Conservation (phyloP, 139 green algal genomes). For the Chlamydomonas asymmetrica region DNA sequence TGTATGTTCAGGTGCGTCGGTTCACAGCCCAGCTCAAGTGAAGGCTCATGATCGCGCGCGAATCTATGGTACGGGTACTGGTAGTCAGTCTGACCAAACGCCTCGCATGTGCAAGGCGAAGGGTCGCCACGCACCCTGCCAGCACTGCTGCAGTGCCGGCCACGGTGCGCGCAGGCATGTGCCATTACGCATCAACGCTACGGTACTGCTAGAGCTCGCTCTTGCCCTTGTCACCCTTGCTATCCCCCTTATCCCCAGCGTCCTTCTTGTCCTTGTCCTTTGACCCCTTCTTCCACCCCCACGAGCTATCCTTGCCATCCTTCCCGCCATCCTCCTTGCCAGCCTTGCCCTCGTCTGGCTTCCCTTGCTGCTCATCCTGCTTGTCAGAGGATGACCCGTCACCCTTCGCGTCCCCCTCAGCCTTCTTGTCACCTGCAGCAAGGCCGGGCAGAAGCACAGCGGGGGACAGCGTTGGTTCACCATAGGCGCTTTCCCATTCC, state of each 20-base stretch:
- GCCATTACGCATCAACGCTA: too few species aligned
- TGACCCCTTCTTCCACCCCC: background rate
- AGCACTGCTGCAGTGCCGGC: too few species aligned
- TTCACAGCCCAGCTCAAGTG: too few species aligned
- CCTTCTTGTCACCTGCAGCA: background rate
- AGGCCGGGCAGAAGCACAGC: background rate
- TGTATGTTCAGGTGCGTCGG: too few species aligned
- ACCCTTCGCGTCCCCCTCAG: background rate
- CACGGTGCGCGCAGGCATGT: too few species aligned
- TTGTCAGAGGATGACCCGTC: background rate
- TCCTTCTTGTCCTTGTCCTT: slow-evolving; percentile 4
- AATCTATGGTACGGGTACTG: too few species aligned
- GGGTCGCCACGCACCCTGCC: too few species aligned
- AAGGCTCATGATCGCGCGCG: too few species aligned
- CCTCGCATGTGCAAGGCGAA: too few species aligned
- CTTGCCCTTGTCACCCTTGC: slow-evolving; percentile 18
- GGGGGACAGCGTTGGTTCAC: background rate
- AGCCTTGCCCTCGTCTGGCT: slow-evolving; percentile 1
- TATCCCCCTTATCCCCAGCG: background rate
- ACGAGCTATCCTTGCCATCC: too few species aligned
- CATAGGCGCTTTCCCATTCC: background rate
- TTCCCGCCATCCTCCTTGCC: background rate
- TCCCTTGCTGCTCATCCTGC: background rate
- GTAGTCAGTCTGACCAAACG: too few species aligned
- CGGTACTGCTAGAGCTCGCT: background rate